Evolutionary conservation across 495 filamentous ascomycete species (phyloP).

Genomic region (Hypoxylon lenormandii): DNA sequence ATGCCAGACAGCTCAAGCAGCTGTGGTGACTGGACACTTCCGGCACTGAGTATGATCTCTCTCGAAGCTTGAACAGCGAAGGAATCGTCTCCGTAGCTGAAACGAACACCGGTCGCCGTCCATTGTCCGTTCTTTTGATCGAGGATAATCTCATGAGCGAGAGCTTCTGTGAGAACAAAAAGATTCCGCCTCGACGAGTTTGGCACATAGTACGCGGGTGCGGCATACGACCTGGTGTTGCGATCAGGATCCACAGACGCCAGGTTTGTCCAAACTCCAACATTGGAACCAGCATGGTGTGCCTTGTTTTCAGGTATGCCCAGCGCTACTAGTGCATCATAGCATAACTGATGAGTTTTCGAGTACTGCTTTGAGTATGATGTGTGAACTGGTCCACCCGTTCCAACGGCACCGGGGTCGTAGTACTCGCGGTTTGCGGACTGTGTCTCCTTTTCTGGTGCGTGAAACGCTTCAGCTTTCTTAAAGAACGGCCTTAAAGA

Average conservation of each 20-base stretch:
- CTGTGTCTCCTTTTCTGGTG: conserved; percentile 53
- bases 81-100: conserved; percentile 48
- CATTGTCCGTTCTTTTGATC: conserved; percentile 43
- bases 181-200: conserved; percentile 58
- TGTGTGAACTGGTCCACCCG: conserved; percentile 59
- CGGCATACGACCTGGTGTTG: conserved; percentile 62
- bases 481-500: conserved; percentile 61
- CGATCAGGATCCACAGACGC: conserved; percentile 53
- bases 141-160: conserved; percentile 56
- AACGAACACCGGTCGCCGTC: conserved; percentile 60
- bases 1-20: conserved; percentile 71
- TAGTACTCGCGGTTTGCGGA: conserved; percentile 48
- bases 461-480: conserved; percentile 62
- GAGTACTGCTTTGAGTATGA: conserved; percentile 59
- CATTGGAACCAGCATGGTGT: conserved; percentile 58
- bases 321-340: conserved; percentile 58
- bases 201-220: conserved; percentile 55
- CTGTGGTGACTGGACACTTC: conserved; percentile 65
- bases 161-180: conserved; percentile 55
- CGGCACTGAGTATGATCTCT: conserved; percentile 68
- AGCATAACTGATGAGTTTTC: conserved; percentile 62
- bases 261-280: conserved; percentile 61
- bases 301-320: conserved; percentile 57
- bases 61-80: conserved; percentile 49
- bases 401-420: conserved; percentile 54